These are phyloP conservation scores for Solanum tarijense DNA, from an alignment of 257 asterid species.

Conservation along the genomic window DNA sequence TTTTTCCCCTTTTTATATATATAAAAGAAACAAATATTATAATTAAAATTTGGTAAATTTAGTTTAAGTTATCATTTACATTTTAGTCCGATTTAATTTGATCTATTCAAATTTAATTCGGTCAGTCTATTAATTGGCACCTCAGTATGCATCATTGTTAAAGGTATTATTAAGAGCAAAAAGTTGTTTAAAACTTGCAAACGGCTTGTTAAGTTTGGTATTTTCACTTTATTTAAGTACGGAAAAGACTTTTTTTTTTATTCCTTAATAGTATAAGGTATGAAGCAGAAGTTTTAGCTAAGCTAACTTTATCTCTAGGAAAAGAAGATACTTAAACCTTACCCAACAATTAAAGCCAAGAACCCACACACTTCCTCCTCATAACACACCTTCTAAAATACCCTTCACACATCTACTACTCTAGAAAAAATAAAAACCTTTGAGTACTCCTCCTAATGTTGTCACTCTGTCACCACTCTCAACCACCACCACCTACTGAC, in stretches of 20 bases:
- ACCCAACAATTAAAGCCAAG: constrained; percentile 33
- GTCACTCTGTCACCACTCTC: neutral
- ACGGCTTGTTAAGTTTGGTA: constrained; percentile 19
- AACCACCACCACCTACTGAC: neutral
- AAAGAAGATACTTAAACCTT: constrained; percentile 84
- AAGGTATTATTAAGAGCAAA: neutral
- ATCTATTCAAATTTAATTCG: neutral
- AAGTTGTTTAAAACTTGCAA: neutral
- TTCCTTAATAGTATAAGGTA: neutral
- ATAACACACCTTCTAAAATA: constrained; percentile 5
- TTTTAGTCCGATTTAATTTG: too few species aligned
- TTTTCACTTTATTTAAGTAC: constrained; percentile 3
- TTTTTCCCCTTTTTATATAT: too few species aligned
- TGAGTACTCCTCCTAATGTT: constrained; percentile 6
- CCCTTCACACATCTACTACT: neutral
- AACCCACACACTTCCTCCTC: neutral
- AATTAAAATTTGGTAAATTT: too few species aligned
- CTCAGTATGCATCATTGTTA: neutral
- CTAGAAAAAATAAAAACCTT: neutral
- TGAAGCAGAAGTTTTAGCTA: neutral
- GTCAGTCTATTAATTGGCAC: neutral
- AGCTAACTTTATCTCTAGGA: constrained; percentile 45
- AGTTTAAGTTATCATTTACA: too few species aligned
- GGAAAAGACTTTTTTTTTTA: neutral
- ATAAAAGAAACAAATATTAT: neutral